Evolutionary conservation across 306 rosid genomes (phyloP).

Genomic region (Quercus mongolica): DNA sequence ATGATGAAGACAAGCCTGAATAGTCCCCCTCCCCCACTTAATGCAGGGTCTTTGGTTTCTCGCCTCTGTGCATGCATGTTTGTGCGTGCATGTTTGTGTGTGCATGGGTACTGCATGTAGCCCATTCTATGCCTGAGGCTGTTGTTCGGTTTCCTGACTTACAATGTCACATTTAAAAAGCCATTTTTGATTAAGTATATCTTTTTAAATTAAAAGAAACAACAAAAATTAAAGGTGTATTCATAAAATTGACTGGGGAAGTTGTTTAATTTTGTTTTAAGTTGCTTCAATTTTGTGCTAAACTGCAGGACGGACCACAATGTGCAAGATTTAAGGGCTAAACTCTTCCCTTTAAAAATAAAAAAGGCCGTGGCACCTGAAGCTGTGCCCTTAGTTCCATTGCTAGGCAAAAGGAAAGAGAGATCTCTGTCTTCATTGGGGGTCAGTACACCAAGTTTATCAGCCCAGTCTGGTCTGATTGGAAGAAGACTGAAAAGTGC

Average conservation of each 20-base stretch:
- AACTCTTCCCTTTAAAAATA: conserved; percentile 26
- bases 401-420: conserved; percentile 25
- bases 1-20: too few species aligned
- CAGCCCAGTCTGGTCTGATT: conserved; percentile 7
- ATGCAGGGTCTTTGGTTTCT: too few species aligned
- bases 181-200: not conserved
- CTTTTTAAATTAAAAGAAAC: not conserved
- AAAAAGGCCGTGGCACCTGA: not conserved
- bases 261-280: not conserved
- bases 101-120: not conserved
- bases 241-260: not conserved
- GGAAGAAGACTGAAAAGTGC: conserved; percentile 31
- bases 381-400: conserved; percentile 10
- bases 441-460: not conserved
- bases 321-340: conserved; percentile 35
- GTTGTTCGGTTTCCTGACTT: not conserved
- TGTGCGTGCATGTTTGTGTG: too few species aligned
- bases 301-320: conserved; percentile 45
- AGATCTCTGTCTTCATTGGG: conserved; percentile 25
- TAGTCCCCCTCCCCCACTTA: not conserved
- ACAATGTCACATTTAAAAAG: not conserved
- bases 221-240: not conserved
- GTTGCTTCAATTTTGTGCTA: not conserved
- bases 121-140: not conserved
- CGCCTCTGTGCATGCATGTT: too few species aligned